phyloP scores from a whole-genome alignment of 306 rosid species.

The Sechiopsis laciniata region DNA sequence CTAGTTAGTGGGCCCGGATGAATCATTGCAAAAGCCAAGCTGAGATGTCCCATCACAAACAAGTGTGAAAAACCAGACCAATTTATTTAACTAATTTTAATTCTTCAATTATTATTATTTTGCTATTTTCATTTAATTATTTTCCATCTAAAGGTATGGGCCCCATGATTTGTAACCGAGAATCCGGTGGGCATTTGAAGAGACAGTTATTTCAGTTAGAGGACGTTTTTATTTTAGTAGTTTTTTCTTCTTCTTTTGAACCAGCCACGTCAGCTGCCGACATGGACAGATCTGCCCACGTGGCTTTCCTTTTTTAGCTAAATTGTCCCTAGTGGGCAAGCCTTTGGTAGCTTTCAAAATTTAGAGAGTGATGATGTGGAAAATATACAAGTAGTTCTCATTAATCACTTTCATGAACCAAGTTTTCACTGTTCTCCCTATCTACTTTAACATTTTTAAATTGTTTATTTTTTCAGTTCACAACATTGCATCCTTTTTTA shows the following conservation, averaged over 20 bases:
- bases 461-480: neutral
- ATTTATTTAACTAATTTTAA: neutral
- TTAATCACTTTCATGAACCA: neutral
- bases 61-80: neutral
- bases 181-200: neutral
- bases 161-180: constrained; percentile 19
- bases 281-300: neutral
- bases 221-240: neutral
- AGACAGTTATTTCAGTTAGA: constrained; percentile 18
- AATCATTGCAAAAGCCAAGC: constrained; percentile 40
- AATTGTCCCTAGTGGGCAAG: neutral
- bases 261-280: neutral
- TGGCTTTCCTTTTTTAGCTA: neutral
- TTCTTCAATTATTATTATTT: neutral
- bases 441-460: neutral
- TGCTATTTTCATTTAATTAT: neutral
- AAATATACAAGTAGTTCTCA: neutral
- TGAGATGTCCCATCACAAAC: constrained; percentile 37
- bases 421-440: neutral
- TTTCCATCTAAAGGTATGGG: constrained; percentile 4
- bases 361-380: too few relatives aligned
- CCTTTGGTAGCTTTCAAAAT: neutral
- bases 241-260: neutral
- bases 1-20: constrained; percentile 53
- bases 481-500: neutral